These are phyloP conservation scores for Sonneratia alba DNA, from an alignment of 345 rosid genomes.

Conservation along the genomic window DNA sequence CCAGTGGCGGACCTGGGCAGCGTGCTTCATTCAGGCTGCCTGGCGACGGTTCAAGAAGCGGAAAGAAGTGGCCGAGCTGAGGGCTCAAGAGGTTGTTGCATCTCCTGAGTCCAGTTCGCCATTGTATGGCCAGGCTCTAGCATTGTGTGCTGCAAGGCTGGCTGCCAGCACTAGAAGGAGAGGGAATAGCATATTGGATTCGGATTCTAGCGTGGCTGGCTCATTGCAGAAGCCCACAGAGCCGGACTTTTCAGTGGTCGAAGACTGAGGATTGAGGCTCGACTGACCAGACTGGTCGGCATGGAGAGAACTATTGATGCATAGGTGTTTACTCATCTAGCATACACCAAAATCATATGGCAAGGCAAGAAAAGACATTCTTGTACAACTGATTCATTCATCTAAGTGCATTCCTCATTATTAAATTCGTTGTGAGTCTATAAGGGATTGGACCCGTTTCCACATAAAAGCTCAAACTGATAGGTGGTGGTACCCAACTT, in stretches of 20 bases:
- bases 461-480: too few relatives aligned
- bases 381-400: too few relatives aligned
- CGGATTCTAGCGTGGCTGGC: constrained; percentile 31
- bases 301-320: too few relatives aligned
- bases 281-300: neutral
- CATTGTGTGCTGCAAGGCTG: constrained; percentile 26
- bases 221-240: constrained; percentile 69
- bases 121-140: constrained; percentile 14
- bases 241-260: constrained; percentile 71
- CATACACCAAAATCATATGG: too few relatives aligned
- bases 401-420: too few relatives aligned
- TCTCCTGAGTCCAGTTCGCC: neutral
- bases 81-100: constrained; percentile 24
- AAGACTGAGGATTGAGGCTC: constrained; percentile 14
- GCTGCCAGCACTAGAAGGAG: constrained; percentile 29
- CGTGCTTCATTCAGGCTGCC: constrained; percentile 71
- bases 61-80: constrained; percentile 41
- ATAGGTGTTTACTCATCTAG: too few relatives aligned
- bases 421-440: too few relatives aligned
- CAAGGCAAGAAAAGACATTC: too few relatives aligned
- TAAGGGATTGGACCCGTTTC: too few relatives aligned
- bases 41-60: constrained; percentile 66
- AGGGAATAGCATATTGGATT: constrained; percentile 24
- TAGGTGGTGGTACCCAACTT: too few relatives aligned
- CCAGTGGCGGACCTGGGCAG: constrained; percentile 93